Conservation (phyloP, 768 basidiomycete species). For the Galerina marginata region DNA sequence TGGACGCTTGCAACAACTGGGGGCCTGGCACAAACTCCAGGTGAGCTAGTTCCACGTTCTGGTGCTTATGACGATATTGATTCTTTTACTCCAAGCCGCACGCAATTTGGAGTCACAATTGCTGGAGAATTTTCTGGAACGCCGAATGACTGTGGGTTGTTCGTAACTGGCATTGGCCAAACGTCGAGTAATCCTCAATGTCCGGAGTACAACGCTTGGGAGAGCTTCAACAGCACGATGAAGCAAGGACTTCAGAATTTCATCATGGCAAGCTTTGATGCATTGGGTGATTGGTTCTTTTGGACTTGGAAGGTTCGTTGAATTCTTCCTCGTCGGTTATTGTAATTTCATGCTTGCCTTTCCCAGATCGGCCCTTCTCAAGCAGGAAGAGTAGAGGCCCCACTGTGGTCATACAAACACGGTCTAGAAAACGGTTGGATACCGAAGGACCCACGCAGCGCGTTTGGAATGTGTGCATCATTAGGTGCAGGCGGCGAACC, state of each 20-base stretch:
- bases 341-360: background rate
- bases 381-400: conserved; percentile 39
- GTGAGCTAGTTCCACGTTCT: conserved; percentile 34
- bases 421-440: conserved; percentile 76
- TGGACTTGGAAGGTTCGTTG: conserved; percentile 50
- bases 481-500: conserved; percentile 40
- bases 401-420: conserved; percentile 49
- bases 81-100: conserved; percentile 33
- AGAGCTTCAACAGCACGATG: conserved; percentile 51
- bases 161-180: conserved; percentile 29
- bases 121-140: conserved; percentile 81
- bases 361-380: conserved; percentile 50
- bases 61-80: conserved; percentile 30
- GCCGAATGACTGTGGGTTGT: conserved; percentile 63
- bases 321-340: no score
- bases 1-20: conserved; percentile 62
- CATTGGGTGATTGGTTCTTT: conserved; percentile 49
- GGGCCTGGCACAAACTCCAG: conserved; percentile 58
- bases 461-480: conserved; percentile 63
- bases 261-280: conserved; percentile 55
- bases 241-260: conserved; percentile 54
- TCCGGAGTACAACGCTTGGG: conserved; percentile 54
- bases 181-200: conserved; percentile 47
- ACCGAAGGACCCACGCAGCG: conserved; percentile 69
- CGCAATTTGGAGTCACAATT: conserved; percentile 68